A percentile compares a stretch with the other conserved stretches of the same genome.
Evolutionary conservation across 768 basidiomycete species (phyloP).

Genomic region (Grammothele lineata): DNA sequence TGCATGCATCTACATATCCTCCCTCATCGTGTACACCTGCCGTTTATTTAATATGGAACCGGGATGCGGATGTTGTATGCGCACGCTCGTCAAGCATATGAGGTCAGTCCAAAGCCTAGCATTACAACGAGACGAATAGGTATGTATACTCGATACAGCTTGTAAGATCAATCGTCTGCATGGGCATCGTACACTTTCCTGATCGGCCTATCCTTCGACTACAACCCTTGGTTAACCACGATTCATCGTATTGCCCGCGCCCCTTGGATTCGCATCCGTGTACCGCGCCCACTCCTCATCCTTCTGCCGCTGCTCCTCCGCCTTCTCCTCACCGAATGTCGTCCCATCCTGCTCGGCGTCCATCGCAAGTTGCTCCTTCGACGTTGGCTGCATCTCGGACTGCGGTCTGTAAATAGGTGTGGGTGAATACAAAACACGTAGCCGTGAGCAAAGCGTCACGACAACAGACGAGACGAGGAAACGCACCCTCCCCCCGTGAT

Average conservation of each 20-base stretch:
- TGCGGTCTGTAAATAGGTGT: constrained; percentile 40
- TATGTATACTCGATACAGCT: not conserved
- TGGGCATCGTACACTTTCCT: constrained; percentile 5
- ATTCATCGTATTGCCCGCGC: constrained; percentile 98
- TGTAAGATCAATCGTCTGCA: not conserved
- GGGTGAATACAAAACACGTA: too few species aligned
- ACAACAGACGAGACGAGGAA: not conserved
- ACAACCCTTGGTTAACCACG: constrained; percentile 49
- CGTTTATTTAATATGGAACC: constrained; percentile 7
- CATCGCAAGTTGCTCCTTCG: constrained; percentile 70
- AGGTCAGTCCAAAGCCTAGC: too few species aligned
- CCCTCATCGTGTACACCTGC: not conserved
- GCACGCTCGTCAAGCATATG: not conserved
- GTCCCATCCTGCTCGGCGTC: constrained; percentile 88
- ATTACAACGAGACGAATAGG: not conserved
- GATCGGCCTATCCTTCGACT: not conserved
- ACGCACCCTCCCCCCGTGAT: constrained; percentile 83
- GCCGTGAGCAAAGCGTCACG: not conserved
- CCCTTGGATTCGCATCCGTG: constrained; percentile 80
- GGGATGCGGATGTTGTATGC: constrained; percentile 7
- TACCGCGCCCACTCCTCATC: constrained; percentile 91
- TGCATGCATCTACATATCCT: constrained; percentile 14
- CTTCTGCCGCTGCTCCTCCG: constrained; percentile 73
- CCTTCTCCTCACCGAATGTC: constrained; percentile 56
- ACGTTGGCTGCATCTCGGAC: constrained; percentile 62